Percentiles rank a stretch among this genome's conserved stretches.
Conservation (phyloP, 495 filamentous ascomycete genomes). For the Penicillium malachiteum region DNA sequence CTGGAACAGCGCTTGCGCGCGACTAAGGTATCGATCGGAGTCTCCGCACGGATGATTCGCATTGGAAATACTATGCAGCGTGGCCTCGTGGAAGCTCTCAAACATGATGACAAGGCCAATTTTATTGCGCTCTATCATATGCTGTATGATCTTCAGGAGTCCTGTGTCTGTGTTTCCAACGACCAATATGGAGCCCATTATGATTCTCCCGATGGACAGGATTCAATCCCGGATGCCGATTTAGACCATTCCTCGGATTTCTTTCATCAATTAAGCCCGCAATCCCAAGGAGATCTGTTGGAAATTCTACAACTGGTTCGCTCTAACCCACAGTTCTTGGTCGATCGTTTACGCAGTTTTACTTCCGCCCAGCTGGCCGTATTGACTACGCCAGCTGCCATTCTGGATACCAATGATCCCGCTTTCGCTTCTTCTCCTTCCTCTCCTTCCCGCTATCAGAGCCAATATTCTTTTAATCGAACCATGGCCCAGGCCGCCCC, state of each 20-base stretch:
- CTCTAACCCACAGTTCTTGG: constrained; percentile 82
- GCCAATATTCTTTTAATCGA: constrained; percentile 52
- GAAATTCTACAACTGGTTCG: constrained; percentile 79
- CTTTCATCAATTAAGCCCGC: constrained; percentile 74
- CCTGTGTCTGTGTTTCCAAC: constrained; percentile 77
- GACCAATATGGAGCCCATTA: constrained; percentile 41
- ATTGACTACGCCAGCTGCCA: constrained; percentile 71
- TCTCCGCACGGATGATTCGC: constrained; percentile 76
- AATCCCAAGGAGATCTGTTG: constrained; percentile 71
- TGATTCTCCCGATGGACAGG: constrained; percentile 43
- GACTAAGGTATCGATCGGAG: constrained; percentile 65
- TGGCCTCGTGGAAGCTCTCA: constrained; percentile 83
- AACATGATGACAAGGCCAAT: constrained; percentile 82
- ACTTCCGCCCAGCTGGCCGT: constrained; percentile 70
- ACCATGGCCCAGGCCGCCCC: constrained; percentile 56
- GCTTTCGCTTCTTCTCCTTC: constrained; percentile 74
- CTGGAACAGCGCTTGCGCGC: constrained; percentile 44
- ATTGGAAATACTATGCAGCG: constrained; percentile 75
- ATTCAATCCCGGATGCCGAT: constrained; percentile 28
- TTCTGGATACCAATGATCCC: constrained; percentile 75
- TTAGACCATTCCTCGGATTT: constrained; percentile 61
- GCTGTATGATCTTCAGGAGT: constrained; percentile 82
- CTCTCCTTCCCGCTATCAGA: constrained; percentile 62
- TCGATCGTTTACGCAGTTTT: constrained; percentile 71
- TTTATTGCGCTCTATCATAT: constrained; percentile 88